Evolutionary conservation across 805 yeast species (phyloP).

Genomic region (Starmerella floricola): DNA sequence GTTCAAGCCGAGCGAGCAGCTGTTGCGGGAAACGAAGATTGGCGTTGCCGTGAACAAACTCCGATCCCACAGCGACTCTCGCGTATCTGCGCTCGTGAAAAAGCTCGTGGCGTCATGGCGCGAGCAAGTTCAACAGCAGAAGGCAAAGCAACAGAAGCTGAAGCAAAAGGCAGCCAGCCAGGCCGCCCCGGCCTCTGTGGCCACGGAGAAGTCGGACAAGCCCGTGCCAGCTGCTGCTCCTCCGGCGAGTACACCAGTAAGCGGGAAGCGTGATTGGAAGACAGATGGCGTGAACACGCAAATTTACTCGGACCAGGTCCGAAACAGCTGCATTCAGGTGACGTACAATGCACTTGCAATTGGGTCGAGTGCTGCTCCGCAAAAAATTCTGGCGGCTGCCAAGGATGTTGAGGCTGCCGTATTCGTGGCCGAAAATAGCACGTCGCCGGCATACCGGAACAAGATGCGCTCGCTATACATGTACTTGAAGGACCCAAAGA

Average conservation of each 20-base stretch:
- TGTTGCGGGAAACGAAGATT: constrained; percentile 86
- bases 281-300: constrained; percentile 67
- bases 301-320: constrained; percentile 59
- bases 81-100: constrained; percentile 56
- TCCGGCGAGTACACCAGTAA: constrained; percentile 11
- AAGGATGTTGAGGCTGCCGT: constrained; percentile 64
- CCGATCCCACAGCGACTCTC: constrained; percentile 53
- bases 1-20: constrained; percentile 70
- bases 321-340: constrained; percentile 76
- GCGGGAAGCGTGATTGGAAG: constrained; percentile 39
- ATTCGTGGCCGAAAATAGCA: constrained; percentile 44
- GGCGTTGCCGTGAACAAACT: constrained; percentile 92
- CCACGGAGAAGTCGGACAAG: not conserved
- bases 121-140: constrained; percentile 53
- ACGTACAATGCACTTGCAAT: constrained; percentile 81
- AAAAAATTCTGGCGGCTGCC: constrained; percentile 48
- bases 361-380: constrained; percentile 53
- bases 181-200: not conserved
- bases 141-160: constrained; percentile 12
- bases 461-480: constrained; percentile 77
- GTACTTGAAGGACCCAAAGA: constrained; percentile 78
- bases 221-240: too few relatives aligned
- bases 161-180: constrained; percentile 1
- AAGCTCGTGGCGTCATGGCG: constrained; percentile 81
- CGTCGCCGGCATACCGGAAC: constrained; percentile 52